phyloP scores from a whole-genome alignment of 1,284 basidiomycete species.

The Amylostereum areolatum region DNA sequence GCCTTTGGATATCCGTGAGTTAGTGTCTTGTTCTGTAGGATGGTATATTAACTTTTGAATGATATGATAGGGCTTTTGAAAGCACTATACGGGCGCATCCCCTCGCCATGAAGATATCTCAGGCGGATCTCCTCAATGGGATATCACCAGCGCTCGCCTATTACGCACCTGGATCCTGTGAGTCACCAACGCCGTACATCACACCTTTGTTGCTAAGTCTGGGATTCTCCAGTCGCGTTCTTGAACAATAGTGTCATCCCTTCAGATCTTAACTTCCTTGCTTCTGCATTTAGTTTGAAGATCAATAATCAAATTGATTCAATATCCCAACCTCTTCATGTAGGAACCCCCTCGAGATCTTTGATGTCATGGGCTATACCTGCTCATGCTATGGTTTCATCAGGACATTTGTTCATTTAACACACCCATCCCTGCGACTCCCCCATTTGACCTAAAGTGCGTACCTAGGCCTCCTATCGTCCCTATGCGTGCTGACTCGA shows the following conservation, averaged over 20 bases:
- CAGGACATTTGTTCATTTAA: constrained; percentile 34
- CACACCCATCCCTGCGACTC: constrained; percentile 38
- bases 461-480: constrained; percentile 9
- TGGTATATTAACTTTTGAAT: too few relatives aligned
- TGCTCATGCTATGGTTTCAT: not conserved
- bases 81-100: constrained; percentile 44
- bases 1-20: constrained; percentile 46
- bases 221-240: constrained; percentile 36
- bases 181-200: constrained; percentile 11
- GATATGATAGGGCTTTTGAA: constrained; percentile 34
- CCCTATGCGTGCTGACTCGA: not conserved
- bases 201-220: not conserved
- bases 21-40: constrained; percentile 23
- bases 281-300: constrained; percentile 36
- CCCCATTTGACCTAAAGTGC: constrained; percentile 46
- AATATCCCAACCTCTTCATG: constrained; percentile 51
- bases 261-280: constrained; percentile 40
- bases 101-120: constrained; percentile 51
- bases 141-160: constrained; percentile 31
- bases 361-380: not conserved
- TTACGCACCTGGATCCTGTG: constrained; percentile 49
- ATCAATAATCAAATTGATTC: constrained; percentile 43
- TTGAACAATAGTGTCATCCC: constrained; percentile 45
- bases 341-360: constrained; percentile 19
- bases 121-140: constrained; percentile 40